Base-by-base conservation (phyloP, 768 basidiomycete species). In the Nevesoporus exiguus region DNA sequence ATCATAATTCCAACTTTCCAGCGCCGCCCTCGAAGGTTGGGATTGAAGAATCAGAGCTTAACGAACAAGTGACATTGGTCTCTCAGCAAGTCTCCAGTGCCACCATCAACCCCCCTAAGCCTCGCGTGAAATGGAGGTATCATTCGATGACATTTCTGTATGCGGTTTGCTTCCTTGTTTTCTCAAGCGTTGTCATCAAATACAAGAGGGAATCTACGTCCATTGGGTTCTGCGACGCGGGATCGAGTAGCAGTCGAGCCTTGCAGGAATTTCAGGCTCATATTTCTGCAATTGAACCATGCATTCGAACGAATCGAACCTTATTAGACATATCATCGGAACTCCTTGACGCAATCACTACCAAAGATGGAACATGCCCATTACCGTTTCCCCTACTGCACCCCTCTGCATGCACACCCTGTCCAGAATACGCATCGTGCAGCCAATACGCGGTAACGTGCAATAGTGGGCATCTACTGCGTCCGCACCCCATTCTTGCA, bases 151-250 rank as follows among this genome's bases (percentile, higher is more conserved):
- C 77, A n/a, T 25, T 82, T n/a, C 21, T 86, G 42, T 61, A 71
- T 49, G 54, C 75, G 54, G 51, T 75, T 6, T 56, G 77, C 27
- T 55, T 74, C 10, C 53, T 78, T 22, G 64, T 70, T 17, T 58
- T 70, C 19, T 71, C 68, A 14, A 71, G 68, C 56, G 58, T 70
- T 22, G 56, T 76, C 19, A 59, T 76, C 61, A 74, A 75, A 17
- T 88, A 83, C 75, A 91, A 90, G 71, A 55, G 60, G 13, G 82
- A 87, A 60, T 90, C 90, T 6, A 74, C 84, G 3, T 67, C 76
- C 11, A 83, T 93, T 60, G 91, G 92, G 5, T 93, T 82, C 69
- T 93, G 91, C 64, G 83, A 89, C 57, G 70, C 79, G 33, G 85
- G 81, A 19, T 80, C 68, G 52, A 73, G 76, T 59, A 86, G 83